Conservation (phyloP, 225 moss, liverwort and hornwort genomes). For the Straminergon stramineum region DNA sequence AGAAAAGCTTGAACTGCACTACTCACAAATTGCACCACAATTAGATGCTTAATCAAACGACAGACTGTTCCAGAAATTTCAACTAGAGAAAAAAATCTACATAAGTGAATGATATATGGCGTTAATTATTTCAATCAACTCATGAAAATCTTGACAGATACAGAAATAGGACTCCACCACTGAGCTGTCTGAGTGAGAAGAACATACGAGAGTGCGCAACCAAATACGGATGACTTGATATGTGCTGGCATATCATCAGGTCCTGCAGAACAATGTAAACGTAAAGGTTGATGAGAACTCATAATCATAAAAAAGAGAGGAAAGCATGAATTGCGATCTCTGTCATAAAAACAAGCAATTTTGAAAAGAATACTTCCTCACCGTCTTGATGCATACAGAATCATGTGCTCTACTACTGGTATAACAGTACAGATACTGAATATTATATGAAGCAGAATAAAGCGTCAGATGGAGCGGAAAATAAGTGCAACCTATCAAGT, state of each 20-base stretch:
- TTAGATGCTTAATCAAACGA: neutral
- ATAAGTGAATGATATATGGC: neutral
- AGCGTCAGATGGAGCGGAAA: neutral
- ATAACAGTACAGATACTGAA: neutral
- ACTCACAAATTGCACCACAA: neutral
- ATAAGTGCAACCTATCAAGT: neutral
- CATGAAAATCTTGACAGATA: neutral
- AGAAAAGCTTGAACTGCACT: neutral
- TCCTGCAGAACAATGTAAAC: conserved; percentile 32
- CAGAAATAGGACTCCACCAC: neutral
- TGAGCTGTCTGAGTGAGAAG: neutral
- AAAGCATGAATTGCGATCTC: neutral
- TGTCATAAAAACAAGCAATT: neutral
- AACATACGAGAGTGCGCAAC: conserved; percentile 81
- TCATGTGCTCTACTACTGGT: neutral
- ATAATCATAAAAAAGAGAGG: neutral
- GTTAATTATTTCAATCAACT: neutral
- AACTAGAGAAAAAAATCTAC: neutral
- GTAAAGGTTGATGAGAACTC: neutral
- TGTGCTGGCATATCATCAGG: conserved; percentile 97
- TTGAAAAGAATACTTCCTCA: neutral
- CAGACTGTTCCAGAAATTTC: neutral
- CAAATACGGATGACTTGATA: conserved; percentile 93
- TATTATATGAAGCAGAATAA: neutral
- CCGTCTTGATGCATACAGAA: neutral